Evolutionary conservation across 2,329 filamentous ascomycete species (phyloP).

Genomic region (Fusarium denticulatum): DNA sequence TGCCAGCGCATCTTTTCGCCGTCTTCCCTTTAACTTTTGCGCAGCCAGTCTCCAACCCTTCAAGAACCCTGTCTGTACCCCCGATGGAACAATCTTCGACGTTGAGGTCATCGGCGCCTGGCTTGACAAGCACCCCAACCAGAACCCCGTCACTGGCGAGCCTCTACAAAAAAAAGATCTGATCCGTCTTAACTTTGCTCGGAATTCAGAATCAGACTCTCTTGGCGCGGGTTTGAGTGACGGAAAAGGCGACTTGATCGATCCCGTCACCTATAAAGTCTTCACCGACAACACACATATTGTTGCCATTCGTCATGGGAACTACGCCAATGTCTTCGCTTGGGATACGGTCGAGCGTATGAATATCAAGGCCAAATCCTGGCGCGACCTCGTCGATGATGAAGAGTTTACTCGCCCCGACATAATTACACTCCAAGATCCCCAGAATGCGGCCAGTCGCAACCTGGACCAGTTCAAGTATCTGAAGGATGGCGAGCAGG

Average conservation of each 20-base stretch:
- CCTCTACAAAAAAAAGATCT: constrained; percentile 83
- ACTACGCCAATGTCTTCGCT: constrained; percentile 93
- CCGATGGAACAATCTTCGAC: constrained; percentile 90
- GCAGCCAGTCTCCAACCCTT: constrained; percentile 96
- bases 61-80: constrained; percentile 90
- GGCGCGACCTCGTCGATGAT: constrained; percentile 90
- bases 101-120: constrained; percentile 93
- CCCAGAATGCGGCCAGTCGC: constrained; percentile 84
- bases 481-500: constrained; percentile 81
- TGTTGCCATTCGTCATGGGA: constrained; percentile 81
- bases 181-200: constrained; percentile 89
- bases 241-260: constrained; percentile 82
- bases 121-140: constrained; percentile 87
- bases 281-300: constrained; percentile 99
- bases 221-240: constrained; percentile 60
- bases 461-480: constrained; percentile 91
- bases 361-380: constrained; percentile 97
- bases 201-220: constrained; percentile 78
- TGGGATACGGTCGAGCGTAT: constrained; percentile 95
- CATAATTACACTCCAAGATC: constrained; percentile 96
- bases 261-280: constrained; percentile 96
- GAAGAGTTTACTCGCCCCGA: constrained; percentile 87
- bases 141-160: constrained; percentile 87
- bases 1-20: constrained; percentile 73
- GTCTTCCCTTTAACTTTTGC: constrained; percentile 98